phyloP scores from a whole-genome alignment of 805 yeast species.

The Candida orba region DNA sequence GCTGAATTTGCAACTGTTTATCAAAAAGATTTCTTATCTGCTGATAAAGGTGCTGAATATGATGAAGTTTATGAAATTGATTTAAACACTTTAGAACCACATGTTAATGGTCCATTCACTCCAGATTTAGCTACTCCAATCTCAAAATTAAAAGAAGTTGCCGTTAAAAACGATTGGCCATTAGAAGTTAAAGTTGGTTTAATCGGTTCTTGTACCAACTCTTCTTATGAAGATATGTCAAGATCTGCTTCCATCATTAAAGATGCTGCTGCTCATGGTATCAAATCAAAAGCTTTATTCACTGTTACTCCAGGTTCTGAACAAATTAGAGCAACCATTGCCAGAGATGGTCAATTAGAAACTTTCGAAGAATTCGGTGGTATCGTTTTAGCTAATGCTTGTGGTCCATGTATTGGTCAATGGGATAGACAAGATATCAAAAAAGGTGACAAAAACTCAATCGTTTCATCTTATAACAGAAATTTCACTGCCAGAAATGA shows the following conservation, averaged over 20 bases:
- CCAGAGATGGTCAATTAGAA: constrained; percentile 87
- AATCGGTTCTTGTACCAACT: constrained; percentile 98
- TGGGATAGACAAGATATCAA: constrained; percentile 94
- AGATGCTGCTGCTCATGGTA: constrained; percentile 87
- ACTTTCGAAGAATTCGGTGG: constrained; percentile 91
- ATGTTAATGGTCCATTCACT: constrained; percentile 96
- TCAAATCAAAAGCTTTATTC: constrained; percentile 85
- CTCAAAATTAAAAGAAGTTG: constrained; percentile 77
- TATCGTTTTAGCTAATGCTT: constrained; percentile 91
- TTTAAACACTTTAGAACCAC: constrained; percentile 85
- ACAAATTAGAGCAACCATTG: constrained; percentile 97
- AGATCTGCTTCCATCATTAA: constrained; percentile 89
- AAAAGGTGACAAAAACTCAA: constrained; percentile 94
- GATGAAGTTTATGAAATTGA: constrained; percentile 91
- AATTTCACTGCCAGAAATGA: constrained; percentile 97
- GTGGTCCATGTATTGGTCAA: constrained; percentile 99
- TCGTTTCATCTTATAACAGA: constrained; percentile 96
- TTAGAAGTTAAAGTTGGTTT: constrained; percentile 86
- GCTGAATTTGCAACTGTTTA: constrained; percentile 73
- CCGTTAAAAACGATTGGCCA: constrained; percentile 88
- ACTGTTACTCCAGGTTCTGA: constrained; percentile 98
- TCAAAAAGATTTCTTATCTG: constrained; percentile 59
- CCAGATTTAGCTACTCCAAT: constrained; percentile 97
- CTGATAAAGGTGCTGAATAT: constrained; percentile 90
- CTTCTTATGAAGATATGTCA: constrained; percentile 97